phyloP scores from a whole-genome alignment of 345 rosid species.

The Aurinia saxatilis region DNA sequence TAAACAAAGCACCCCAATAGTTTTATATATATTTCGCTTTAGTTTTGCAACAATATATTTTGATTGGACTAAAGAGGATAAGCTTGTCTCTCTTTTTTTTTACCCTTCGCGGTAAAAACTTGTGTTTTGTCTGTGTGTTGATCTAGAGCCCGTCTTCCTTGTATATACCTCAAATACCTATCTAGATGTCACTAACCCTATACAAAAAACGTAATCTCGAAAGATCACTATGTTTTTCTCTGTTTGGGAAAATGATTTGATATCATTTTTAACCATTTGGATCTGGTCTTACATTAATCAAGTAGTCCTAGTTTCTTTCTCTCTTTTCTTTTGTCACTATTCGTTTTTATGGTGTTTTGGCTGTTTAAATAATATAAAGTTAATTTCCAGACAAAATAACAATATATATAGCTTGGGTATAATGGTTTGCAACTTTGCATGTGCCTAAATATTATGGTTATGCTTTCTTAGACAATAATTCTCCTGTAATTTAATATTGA shows the following conservation, averaged over 20 bases:
- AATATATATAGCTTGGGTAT: too few species aligned
- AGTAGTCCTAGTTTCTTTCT: background rate
- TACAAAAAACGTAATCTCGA: background rate
- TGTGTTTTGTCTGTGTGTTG: conserved; percentile 3
- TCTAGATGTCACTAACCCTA: conserved; percentile 15
- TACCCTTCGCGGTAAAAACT: conserved; percentile 11
- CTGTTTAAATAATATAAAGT: too few species aligned
- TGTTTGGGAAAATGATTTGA: background rate
- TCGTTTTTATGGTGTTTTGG: too few species aligned
- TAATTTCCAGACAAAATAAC: too few species aligned
- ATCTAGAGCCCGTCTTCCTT: conserved; percentile 2
- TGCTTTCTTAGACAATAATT: too few species aligned
- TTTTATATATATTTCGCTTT: background rate
- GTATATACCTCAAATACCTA: background rate
- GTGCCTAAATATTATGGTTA: too few species aligned
- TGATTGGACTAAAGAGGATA: conserved; percentile 50
- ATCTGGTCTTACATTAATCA: background rate
- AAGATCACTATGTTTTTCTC: conserved; percentile 13
- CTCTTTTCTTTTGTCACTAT: background rate
- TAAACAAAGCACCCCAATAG: conserved; percentile 14
- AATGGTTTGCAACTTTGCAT: too few species aligned
- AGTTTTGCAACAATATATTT: conserved; percentile 10
- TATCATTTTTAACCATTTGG: background rate
- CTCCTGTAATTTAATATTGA: too few species aligned
- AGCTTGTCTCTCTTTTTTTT: conserved; percentile 20